These are phyloP conservation scores for Cucurbita maxima DNA, from an alignment of 306 rosid genomes.

Conservation along the genomic window DNA sequence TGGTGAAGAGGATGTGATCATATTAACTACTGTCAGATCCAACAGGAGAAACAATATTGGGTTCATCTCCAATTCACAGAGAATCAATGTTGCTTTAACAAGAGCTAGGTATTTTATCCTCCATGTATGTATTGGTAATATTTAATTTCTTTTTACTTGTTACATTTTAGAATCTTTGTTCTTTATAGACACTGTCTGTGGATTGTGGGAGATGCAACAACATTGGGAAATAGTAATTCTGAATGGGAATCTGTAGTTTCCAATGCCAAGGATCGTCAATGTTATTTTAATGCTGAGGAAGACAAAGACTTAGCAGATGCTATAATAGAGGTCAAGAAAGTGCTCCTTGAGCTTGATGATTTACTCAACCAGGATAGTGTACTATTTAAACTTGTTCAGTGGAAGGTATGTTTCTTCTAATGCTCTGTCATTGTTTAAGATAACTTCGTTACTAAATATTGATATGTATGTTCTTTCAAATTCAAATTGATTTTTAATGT, in stretches of 20 bases:
- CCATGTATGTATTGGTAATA: background rate
- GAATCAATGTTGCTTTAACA: constrained; percentile 74
- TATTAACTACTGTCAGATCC: constrained; percentile 64
- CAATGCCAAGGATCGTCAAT: constrained; percentile 40
- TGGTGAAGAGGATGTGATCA: constrained; percentile 62
- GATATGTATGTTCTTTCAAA: background rate
- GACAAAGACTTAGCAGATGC: constrained; percentile 33
- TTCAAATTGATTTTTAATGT: background rate
- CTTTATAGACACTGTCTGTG: constrained; percentile 44
- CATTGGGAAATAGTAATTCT: constrained; percentile 20
- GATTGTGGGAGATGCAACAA: constrained; percentile 49
- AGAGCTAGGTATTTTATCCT: constrained; percentile 46
- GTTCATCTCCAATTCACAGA: constrained; percentile 38
- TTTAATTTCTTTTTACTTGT: background rate
- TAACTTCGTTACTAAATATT: background rate
- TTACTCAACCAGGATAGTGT: constrained; percentile 33
- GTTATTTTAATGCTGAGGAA: constrained; percentile 46
- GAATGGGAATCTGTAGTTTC: constrained; percentile 34
- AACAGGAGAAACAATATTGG: constrained; percentile 18
- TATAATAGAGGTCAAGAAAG: constrained; percentile 32
- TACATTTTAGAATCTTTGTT: background rate
- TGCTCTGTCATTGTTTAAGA: background rate
- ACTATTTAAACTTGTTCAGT: constrained; percentile 36
- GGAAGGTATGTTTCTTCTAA: constrained; percentile 41
- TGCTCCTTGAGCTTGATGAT: constrained; percentile 38